Percentiles rank a stretch among this genome's conserved stretches.
Evolutionary conservation across 1,284 basidiomycete genomes (phyloP).

Genomic region (Rhodotorula glutinis): DNA sequence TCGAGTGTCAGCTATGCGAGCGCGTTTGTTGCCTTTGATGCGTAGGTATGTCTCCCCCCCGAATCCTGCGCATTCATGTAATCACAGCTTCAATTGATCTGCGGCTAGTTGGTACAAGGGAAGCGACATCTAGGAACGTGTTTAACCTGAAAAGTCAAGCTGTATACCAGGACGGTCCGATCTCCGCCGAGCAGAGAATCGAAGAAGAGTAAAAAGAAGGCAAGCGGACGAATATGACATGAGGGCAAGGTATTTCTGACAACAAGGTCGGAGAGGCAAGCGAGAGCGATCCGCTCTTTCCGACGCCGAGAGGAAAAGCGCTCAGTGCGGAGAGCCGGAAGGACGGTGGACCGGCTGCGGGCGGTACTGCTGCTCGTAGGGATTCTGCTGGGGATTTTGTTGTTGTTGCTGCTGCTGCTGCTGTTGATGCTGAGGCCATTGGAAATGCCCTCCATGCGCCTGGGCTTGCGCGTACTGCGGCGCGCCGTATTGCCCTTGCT

Average conservation of each 20-base stretch:
- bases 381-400: not conserved
- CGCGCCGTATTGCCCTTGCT: no score
- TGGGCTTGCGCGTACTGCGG: not conserved
- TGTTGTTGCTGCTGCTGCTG: not conserved
- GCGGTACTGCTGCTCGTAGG: not conserved
- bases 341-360: not conserved
- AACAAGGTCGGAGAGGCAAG: not conserved
- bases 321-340: not conserved
- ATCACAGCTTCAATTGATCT: no score
- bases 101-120: no score
- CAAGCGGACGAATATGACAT: no score
- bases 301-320: not conserved
- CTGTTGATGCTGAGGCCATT: not conserved
- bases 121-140: no score
- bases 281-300: not conserved
- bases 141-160: no score
- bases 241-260: no score
- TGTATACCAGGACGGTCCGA: not conserved
- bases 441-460: not conserved
- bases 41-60: not conserved
- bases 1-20: slow-evolving; percentile 96
- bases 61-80: no score
- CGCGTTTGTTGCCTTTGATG: slow-evolving; percentile 59
- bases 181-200: no score
- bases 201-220: no score